Evolutionary conservation across 1,139 yeast genomes (phyloP), one percentile per base, ranked within the genome.

Genomic region (Lizanozyma gosingica): DNA sequence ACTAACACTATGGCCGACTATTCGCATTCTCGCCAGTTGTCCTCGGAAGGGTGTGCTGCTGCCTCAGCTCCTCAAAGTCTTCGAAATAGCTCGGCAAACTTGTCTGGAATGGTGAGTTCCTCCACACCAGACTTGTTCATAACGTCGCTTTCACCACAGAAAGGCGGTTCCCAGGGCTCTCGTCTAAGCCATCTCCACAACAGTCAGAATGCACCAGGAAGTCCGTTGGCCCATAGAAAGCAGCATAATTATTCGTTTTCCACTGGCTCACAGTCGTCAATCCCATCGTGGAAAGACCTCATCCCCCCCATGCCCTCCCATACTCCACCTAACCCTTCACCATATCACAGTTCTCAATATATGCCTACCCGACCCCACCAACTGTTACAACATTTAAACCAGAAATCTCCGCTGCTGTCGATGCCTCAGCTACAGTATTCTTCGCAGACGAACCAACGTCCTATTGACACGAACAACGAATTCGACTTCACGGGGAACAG

Each of bases 11-110:
- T 22, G 29, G 29, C 29, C 11, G 29, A 22, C 11, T 22, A 22
- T 22, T 22, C 29, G 9, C 29, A 22, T 22, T 22, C 29, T 11
- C 29, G 29, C 29, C 29, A 22, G 11, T 11, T 22, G 11, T 22
- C 29, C 11, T 22, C 29, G 11, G 29, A 22, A 33, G 34, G 35
- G 4, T 16, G 35, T 8, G 11, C 4, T 4, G 17, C 39, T 11
- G 11, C 18, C 18, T 32, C 35, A 2, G 17, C 35, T 15, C 39
- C 39, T 37, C 18, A 17, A 14, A 35, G 22, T 18, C 18, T n/a
- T 14, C 39, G 29, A 22, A 22, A 22, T 22, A 22, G 29, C 11
- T 22, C 29, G 11, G 11, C 29, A 22, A 22, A 22, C 11, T 6
- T 22, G 6, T 22, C 29, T 6, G 29, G 29, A 6, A 22, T 22